These are phyloP conservation scores for Colletotrichum echinochloae DNA, from an alignment of 2,329 filamentous ascomycete species.

Conservation along the genomic window DNA sequence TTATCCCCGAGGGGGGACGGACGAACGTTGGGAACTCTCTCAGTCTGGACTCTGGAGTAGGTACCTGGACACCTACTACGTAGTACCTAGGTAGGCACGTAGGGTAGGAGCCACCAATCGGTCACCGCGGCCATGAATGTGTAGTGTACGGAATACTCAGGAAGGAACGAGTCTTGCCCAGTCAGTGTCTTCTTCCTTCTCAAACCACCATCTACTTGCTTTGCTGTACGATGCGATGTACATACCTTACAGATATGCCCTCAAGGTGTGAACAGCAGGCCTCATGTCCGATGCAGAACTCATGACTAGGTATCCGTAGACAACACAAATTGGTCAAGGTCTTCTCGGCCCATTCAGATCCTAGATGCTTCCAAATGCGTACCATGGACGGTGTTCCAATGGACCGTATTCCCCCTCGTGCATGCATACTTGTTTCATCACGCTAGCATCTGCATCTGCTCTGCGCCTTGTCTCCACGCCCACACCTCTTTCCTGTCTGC, in stretches of 20 bases:
- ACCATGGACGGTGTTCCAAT: slow-evolving; percentile 35
- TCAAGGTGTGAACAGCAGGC: neutral
- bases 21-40: slow-evolving; percentile 2
- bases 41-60: neutral
- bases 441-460: slow-evolving; percentile 29
- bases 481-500: neutral
- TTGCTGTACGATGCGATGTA: too few species aligned
- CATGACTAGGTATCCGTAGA: neutral
- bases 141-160: too few species aligned
- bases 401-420: slow-evolving; percentile 26
- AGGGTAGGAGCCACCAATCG: neutral
- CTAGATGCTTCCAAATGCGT: slow-evolving; percentile 23
- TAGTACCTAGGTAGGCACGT: too few species aligned
- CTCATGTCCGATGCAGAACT: neutral
- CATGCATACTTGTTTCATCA: slow-evolving; percentile 40
- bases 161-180: too few species aligned
- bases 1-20: slow-evolving; percentile 31
- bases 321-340: neutral
- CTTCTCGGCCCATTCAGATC: slow-evolving; percentile 7
- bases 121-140: too few species aligned
- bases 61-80: too few species aligned
- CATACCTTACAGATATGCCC: neutral
- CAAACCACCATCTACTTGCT: neutral
- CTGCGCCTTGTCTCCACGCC: neutral
- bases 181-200: neutral